Evolutionary conservation across 2,329 filamentous ascomycete species (phyloP), one percentile per base, ranked within the genome.

Genomic region (Polychaeton citri): DNA sequence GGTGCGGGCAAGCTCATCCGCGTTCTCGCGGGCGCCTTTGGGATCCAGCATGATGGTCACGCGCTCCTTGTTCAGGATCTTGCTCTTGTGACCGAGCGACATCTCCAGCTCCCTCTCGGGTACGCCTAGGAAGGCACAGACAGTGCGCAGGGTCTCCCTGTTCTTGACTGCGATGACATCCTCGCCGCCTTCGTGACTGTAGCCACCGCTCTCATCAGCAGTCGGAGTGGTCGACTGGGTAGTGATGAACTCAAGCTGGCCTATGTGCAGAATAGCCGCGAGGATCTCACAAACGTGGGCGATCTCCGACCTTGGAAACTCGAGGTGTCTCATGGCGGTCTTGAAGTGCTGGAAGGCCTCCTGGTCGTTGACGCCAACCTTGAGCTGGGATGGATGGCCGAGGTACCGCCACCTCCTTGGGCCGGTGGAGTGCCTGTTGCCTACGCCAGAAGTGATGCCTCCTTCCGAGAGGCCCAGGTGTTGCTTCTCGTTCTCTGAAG

Each of bases 31-130:
- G 32, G 90, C 90, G 26, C 90, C 90, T 38, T 76, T 78, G 5
- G 88, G 84, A 53, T 98, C 90, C 21, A 98, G 72, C 87, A 98
- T 93, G 45, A 98, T 83, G 0, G 90, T 98, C n/a, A 98, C 90
- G 37, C 90, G 80, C 66, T 98, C 90, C 44, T 86, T 81, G 54
- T 92, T 83, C 38, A 98, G 79, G 48, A 90, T 95, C 68, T 93
- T 95, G 15, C 86, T 96, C 64, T 93, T 92, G 68, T 95, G 94
- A 3, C 87, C 85, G 39, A 98, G 68, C 19, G 85, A 93, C 26
- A 74, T 78, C 62, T 98, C 87, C 5, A 98, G 69, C 41, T 93
- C 84, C 33, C 75, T 69, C 7, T 80, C 73, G 49, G 77, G 74
- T 5, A 98, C 80, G 32, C 90, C 90, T 2, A 98, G 66, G 67